Percentiles rank a stretch among this genome's conserved stretches.
Evolutionary conservation across 1,284 basidiomycete species (phyloP).

Genomic region (Xanthoconium separans): DNA sequence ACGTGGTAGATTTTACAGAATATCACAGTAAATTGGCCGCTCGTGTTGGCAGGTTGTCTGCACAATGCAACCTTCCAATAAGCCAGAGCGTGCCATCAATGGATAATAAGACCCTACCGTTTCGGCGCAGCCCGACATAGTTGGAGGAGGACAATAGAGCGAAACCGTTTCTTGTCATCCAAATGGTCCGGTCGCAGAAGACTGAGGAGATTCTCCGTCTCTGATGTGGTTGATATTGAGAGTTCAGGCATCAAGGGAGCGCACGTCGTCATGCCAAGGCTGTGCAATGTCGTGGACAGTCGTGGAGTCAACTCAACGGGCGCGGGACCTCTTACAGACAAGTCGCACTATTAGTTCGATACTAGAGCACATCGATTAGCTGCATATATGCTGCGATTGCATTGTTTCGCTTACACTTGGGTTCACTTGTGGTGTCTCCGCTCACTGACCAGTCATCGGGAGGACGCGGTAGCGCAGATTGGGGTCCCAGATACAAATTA

Average conservation of each 20-base stretch:
- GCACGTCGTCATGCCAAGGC: slow-evolving; percentile 17
- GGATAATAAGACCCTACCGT: slow-evolving; percentile 8
- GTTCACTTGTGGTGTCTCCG: slow-evolving; percentile 1
- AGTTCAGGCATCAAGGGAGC: not conserved
- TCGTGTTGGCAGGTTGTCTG: slow-evolving; percentile 1
- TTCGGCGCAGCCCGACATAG: not conserved
- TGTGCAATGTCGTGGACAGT: slow-evolving; percentile 21
- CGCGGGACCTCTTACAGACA: not conserved
- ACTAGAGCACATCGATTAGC: slow-evolving; percentile 13
- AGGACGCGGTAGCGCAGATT: slow-evolving; percentile 10
- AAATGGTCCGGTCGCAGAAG: not conserved
- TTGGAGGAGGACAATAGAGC: not conserved
- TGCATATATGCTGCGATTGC: slow-evolving; percentile 19
- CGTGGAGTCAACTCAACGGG: slow-evolving; percentile 7
- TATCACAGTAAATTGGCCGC: slow-evolving; percentile 1
- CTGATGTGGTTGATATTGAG: not conserved
- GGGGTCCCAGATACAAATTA: not conserved
- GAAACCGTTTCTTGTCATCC: not conserved
- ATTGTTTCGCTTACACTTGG: slow-evolving; percentile 8
- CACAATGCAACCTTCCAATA: not conserved
- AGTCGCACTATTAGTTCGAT: not conserved
- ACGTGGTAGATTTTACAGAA: not conserved
- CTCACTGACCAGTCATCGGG: slow-evolving; percentile 24
- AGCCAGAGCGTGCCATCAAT: not conserved
- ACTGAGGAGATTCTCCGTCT: not conserved